phyloP scores from a whole-genome alignment of 2,329 filamentous ascomycete genomes.

The Ceratocystis smalleyi region DNA sequence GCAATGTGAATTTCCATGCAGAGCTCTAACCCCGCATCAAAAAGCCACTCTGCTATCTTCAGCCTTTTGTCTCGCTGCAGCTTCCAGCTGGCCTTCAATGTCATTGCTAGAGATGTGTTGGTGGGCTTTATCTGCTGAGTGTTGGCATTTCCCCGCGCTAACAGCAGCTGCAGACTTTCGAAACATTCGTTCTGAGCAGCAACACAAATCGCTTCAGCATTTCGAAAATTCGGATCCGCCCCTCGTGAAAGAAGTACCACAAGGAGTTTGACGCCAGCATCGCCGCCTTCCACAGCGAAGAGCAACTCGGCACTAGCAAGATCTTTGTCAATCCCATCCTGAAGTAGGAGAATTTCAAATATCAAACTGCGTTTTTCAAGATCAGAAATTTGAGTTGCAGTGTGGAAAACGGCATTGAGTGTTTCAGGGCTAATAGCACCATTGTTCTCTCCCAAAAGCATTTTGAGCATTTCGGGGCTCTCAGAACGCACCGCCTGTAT shows the following conservation, averaged over 20 bases:
- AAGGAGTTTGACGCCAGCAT: conserved; percentile 34
- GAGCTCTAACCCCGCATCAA: conserved; percentile 34
- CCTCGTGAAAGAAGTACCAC: conserved; percentile 36
- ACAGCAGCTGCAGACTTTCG: conserved; percentile 34
- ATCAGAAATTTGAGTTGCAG: conserved; percentile 37
- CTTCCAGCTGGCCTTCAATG: conserved; percentile 39
- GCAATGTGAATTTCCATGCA: conserved; percentile 36
- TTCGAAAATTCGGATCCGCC: conserved; percentile 39
- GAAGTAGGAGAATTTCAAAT: conserved; percentile 35
- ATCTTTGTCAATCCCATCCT: conserved; percentile 33
- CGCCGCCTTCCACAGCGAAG: conserved; percentile 36
- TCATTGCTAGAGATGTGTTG: conserved; percentile 32
- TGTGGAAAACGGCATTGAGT: conserved; percentile 38
- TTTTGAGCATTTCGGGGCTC: conserved; percentile 32
- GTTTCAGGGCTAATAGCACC: conserved; percentile 27
- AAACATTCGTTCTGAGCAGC: conserved; percentile 37
- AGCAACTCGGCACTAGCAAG: conserved; percentile 38
- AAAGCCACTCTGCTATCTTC: conserved; percentile 34
- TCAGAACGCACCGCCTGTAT: conserved; percentile 39
- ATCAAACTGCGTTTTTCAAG: conserved; percentile 34
- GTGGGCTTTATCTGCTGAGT: conserved; percentile 33
- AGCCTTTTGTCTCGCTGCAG: conserved; percentile 34
- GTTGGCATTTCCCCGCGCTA: conserved; percentile 31
- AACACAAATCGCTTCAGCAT: conserved; percentile 40
- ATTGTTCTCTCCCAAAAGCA: conserved; percentile 32